These are phyloP conservation scores for Mucor piriformis DNA, from an alignment of 371 early-diverging fungal species.

Conservation along the genomic window DNA sequence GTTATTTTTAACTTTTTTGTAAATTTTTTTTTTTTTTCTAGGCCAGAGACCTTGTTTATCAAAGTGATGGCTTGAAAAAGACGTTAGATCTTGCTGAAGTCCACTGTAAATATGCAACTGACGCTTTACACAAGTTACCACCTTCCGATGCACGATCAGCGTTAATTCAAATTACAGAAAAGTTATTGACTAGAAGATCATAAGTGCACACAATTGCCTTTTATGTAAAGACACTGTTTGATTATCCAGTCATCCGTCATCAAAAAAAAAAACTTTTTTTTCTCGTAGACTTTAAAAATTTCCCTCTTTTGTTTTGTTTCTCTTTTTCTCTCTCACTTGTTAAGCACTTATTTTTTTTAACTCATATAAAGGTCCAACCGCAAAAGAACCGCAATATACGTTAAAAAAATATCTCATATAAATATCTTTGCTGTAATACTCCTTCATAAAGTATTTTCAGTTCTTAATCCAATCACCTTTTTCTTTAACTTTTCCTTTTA, in stretches of 20 bases:
- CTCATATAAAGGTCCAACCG: slow-evolving; percentile 7
- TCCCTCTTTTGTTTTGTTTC: not conserved
- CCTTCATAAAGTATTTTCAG: slow-evolving; percentile 33
- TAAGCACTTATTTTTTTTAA: slow-evolving; percentile 1
- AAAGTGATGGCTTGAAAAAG: slow-evolving; percentile 69
- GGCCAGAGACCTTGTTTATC: slow-evolving; percentile 72
- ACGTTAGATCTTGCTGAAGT: slow-evolving; percentile 61
- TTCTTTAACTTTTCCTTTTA: slow-evolving; percentile 24
- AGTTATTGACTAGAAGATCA: slow-evolving; percentile 45
- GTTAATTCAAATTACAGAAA: slow-evolving; percentile 64
- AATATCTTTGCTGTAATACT: slow-evolving; percentile 23
- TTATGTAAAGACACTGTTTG: not conserved
- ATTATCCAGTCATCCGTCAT: not conserved
- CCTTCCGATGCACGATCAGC: slow-evolving; percentile 72
- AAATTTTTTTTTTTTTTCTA: slow-evolving; percentile 15
- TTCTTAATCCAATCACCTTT: slow-evolving; percentile 23
- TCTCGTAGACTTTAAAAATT: not conserved
- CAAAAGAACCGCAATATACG: slow-evolving; percentile 21
- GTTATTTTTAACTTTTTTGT: slow-evolving; percentile 11
- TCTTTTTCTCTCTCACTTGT: not conserved
- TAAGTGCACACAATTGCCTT: slow-evolving; percentile 1
- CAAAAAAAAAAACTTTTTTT: slow-evolving; percentile 7
- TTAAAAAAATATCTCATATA: slow-evolving; percentile 2
- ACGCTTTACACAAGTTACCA: slow-evolving; percentile 63
- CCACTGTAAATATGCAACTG: slow-evolving; percentile 64